phyloP scores from a whole-genome alignment of 345 rosid genomes.

The Murraya paniculata region DNA sequence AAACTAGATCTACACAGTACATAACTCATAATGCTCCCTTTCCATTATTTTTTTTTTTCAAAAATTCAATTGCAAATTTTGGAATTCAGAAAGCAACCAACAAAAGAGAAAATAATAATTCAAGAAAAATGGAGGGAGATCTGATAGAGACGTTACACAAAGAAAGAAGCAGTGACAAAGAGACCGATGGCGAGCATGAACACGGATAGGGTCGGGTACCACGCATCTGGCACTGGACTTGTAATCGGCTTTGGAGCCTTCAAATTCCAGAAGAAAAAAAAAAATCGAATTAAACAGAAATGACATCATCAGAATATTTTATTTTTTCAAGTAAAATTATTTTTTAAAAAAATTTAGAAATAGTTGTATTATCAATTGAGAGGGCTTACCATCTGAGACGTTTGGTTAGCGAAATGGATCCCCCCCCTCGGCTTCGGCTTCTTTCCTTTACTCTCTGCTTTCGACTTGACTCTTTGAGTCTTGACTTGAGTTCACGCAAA shows the following conservation, averaged over 20 bases:
- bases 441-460: no score
- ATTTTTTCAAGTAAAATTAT: no score
- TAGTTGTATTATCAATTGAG: background rate
- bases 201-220: conserved; percentile 66
- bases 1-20: background rate
- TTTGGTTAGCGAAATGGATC: background rate
- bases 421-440: background rate
- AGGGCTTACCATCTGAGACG: conserved; percentile 1
- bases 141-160: conserved; percentile 64
- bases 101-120: background rate
- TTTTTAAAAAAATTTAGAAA: no score
- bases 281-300: background rate
- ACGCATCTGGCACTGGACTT: conserved; percentile 70
- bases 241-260: conserved; percentile 67
- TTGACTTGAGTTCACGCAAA: no score
- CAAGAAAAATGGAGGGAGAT: background rate
- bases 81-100: background rate
- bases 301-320: no score
- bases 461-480: no score
- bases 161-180: conserved; percentile 71
- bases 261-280: background rate
- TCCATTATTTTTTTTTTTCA: no score
- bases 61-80: background rate
- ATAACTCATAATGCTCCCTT: background rate
- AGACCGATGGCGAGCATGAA: conserved; percentile 70